These are phyloP conservation scores for Urostyla sp. DNA, from an alignment of 73 alveolate genomes.

Conservation along the genomic window DNA sequence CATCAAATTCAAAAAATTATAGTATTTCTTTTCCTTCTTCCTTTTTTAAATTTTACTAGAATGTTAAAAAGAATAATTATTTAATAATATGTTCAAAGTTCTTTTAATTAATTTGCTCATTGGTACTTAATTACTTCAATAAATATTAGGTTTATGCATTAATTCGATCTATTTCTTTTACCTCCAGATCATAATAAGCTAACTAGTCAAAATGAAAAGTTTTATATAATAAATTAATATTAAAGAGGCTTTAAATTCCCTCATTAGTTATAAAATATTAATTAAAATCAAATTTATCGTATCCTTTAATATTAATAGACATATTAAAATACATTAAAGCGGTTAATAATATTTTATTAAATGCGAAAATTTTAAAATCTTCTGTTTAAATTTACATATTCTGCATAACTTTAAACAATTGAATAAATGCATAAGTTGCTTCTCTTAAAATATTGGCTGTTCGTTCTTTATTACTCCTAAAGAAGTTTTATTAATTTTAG, in stretches of 20 bases:
- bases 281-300: conserved; percentile 18
- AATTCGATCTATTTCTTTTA: neutral
- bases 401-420: conserved; percentile 2
- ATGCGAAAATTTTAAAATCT: neutral
- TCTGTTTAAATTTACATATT: neutral
- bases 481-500: conserved; percentile 10
- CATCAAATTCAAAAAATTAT: conserved; percentile 18
- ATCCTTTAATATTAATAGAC: conserved; percentile 32
- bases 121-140: neutral
- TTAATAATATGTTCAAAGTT: conserved; percentile 36
- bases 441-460: conserved; percentile 8
- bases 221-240: neutral
- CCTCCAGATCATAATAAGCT: neutral
- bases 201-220: neutral
- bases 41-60: conserved; percentile 19
- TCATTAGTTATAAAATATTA: conserved; percentile 22
- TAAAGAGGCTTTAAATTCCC: conserved; percentile 38
- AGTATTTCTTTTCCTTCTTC: conserved; percentile 39
- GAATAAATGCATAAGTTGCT: neutral
- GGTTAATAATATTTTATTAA: neutral
- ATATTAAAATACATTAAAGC: conserved; percentile 12
- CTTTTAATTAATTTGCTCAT: conserved; percentile 2
- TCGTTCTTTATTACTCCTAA: neutral
- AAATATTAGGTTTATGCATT: conserved; percentile 17
- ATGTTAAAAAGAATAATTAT: conserved; percentile 5